Base-by-base conservation (phyloP, 2,329 filamentous ascomycete genomes). In the Beauveria bassiana region DNA sequence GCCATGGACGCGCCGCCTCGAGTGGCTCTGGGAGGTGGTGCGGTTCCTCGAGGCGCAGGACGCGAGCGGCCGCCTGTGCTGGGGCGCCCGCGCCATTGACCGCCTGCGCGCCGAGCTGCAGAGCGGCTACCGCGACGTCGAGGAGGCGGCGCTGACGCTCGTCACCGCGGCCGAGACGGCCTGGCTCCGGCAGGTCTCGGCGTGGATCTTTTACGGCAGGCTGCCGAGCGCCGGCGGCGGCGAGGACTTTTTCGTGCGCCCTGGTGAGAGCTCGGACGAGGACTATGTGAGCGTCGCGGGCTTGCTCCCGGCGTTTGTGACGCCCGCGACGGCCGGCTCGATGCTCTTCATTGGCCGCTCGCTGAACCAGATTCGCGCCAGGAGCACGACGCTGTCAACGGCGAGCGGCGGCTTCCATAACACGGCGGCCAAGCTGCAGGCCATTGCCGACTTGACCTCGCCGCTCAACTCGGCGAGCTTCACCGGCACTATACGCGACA, bases 291-390 rank as follows among this genome's bases (percentile, higher is more conserved):
- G 85, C 54, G 78, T 85, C 38, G 72, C 78, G 8, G 77, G 79
- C 20, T 75, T 96, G 7, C 73, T 96, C 2, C 95, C 95, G 0
- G 86, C 85, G 14, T 96, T 96, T 70, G 90, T 97, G 7, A 87
- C 86, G 0, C 73, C 83, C 0, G 77, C 86, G 5, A 90, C 91
- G 1, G 91, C 91, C 8, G 81, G 84, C 3, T 96, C 93, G 0
- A 91, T 98, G 72, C 78, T 97, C 5, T 97, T 97, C 70, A 88
- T 97, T 64, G 95, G 95, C 12, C 90, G 89, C 65, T 96, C 92
- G 0, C 78, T 98, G 52, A 91, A 96, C 67, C 90, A 96, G 66
- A 88, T 96, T 60, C 83, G 89, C 55, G 80, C 83, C 18, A 80
- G 78, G 66, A 78, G 78, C 61, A 78, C 74, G 22, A 74, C 76